Base-by-base conservation (phyloP, 331 rosid genomes). In the Acacia pycnantha region DNA sequence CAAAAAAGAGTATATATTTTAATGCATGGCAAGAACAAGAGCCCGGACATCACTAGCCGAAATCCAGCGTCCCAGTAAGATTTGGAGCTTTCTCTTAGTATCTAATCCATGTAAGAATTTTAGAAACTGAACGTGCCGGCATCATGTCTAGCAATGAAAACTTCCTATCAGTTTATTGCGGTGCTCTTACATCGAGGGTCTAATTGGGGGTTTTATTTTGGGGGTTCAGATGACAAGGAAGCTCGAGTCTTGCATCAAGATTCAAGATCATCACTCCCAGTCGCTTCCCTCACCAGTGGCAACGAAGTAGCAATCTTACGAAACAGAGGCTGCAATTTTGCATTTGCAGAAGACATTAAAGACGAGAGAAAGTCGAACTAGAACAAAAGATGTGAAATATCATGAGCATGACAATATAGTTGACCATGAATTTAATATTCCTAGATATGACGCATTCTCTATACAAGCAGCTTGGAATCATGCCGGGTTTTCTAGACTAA, bases 271-370 rank as follows among this genome's bases (percentile, higher is more conserved):
- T 6, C 41, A 6, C 8, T 37, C 41, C 41, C 41, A 37, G 41
- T 37, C 41, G 41, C 1, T 37, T 37, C 41, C 40, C 41, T 37
- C 41, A 37, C 41, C 41, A 37, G 6, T 7, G 97, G 97, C 90
- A 95, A 87, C 21, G 97, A 92, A 43, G 94, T 88, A 47, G 98
- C 98, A 72, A 93, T 95, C 87, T 93, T 91, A 37, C 94, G 94
- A 85, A 91, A 90, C 44, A 93, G 92, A 79, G 97, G 96, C 97
- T 91, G 91, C 91, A 86, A 73, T 58, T 14, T 85, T 80, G 44
- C 58, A 85, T 79, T 74, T 50, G 77, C 73, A 15, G 26, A 26
- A 79, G 69, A 70, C 43, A 79, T 48, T n/a, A 58, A 76, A 68
- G 54, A 64, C 31, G 43, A 11, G 27, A 70, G 44, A 18, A 87